Evolutionary conservation across 139 green algal genomes (phyloP), one percentile per base, ranked within the genome.

Genomic region (Asterochloris erici): DNA sequence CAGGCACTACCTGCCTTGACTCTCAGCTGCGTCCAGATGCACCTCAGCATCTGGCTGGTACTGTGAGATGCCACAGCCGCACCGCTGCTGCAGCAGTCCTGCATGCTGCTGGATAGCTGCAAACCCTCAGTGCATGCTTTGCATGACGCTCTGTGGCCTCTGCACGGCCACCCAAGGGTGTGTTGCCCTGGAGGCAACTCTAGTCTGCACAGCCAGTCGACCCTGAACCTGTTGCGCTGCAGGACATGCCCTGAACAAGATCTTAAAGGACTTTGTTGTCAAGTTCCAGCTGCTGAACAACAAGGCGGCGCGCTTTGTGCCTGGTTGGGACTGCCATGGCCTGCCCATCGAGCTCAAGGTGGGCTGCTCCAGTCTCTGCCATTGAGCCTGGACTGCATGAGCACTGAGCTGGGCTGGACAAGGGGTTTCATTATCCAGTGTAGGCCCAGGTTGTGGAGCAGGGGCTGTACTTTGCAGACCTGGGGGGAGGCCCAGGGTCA

Each of bases 261-360:
- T 99, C 74, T 87, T 99, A 27, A 99, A 99, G 88, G 96, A 99
- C 91, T 92, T 99, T 81, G 95, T 98, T 82, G 95, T 90, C 63
- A 91, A 93, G 16, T 95, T 92, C 84, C 88, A 95, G 82, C 90
- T 97, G 80, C 83, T 94, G 68, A 86, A 85, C 77, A 92, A 93
- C n/a, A 85, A 87, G 23, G 87, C 85, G 73, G 94, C 92, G 29
- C 79, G 68, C 12, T 98, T 95, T 84, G 92, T 99, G 27, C 97
- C 97, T 0, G 97, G 97, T 2, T 99, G 97, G 97, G 97, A 99
- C 91, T 97, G 92, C 75, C 97, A 99, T 86, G 97, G 97, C 6
- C 92, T 99, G 63, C 97, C 97, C 69, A 99, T 99, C 78, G 97
- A 99, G 92, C 92, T 99, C 24, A 99, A 99, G 87, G 96, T 90